phyloP scores from a whole-genome alignment of 306 rosid species.

The Abrus precatorius region DNA sequence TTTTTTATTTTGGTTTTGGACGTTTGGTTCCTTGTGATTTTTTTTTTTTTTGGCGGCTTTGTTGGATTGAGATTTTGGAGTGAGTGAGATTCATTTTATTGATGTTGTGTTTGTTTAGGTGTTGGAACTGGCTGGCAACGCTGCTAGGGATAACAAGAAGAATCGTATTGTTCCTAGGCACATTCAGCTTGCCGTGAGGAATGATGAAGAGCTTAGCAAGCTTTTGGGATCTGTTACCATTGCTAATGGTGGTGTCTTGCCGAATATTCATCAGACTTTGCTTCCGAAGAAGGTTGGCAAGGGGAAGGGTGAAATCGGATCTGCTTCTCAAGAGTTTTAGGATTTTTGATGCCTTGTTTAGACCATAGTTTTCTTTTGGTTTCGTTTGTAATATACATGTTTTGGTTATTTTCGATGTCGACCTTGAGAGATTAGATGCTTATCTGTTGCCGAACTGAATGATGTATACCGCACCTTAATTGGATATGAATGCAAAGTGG shows the following conservation, averaged over 20 bases:
- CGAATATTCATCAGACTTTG: constrained; percentile 74
- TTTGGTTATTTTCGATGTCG: not conserved
- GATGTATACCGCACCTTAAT: not conserved
- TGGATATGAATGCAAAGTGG: not conserved
- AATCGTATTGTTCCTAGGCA: constrained; percentile 90
- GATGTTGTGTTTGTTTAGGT: constrained; percentile 48
- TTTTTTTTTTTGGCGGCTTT: not conserved
- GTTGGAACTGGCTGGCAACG: constrained; percentile 85
- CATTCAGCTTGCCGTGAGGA: constrained; percentile 86
- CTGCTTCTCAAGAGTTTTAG: constrained; percentile 90
- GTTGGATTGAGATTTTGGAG: not conserved
- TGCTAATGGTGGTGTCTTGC: constrained; percentile 83
- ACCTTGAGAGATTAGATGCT: not conserved
- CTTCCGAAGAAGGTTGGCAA: constrained; percentile 81
- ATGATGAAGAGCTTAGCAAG: constrained; percentile 87
- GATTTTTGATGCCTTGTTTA: not conserved
- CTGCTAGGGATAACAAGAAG: constrained; percentile 95
- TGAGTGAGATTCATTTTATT: too few species aligned
- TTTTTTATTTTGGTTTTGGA: not conserved
- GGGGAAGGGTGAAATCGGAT: constrained; percentile 84
- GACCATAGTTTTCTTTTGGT: not conserved
- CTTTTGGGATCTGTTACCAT: constrained; percentile 82
- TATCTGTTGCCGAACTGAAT: not conserved
- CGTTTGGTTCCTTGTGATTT: not conserved
- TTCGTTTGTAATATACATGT: constrained; percentile 54